Evolutionary conservation across 2,329 filamentous ascomycete genomes (phyloP), one percentile per base, ranked within the genome.

Genomic region (Orbilia brochopaga): DNA sequence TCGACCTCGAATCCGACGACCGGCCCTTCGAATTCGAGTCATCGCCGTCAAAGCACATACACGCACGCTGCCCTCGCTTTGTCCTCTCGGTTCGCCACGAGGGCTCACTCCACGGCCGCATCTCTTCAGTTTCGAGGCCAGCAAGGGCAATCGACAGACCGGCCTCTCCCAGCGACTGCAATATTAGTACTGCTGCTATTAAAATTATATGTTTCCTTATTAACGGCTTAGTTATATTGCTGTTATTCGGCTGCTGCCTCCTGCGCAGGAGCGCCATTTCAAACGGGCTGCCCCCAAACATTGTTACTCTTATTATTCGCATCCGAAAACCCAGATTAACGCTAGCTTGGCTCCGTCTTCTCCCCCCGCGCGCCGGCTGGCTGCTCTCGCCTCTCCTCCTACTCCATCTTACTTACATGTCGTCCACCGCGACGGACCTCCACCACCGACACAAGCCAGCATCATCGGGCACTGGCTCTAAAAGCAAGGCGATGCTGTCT

Each of bases 401-500:
- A 35, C 51, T 62, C 58, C 66, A 61, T 56, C 53, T 61, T 52
- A 44, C 62, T 27, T 54, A 56, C 57, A 52, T 53, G 54, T 73
- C 44, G 73, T 59, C 69, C 72, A 73, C 72, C 54, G 56, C 70
- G 73, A 59, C 75, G 50, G 60, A 75, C 73, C 44, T 57, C 24
- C 51, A 75, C 73, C 44, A 61, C 24, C 51, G 70, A 69, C 62
- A 67, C 62, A 58, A 61, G 56, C 57, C 62, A 62, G 54, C 63
- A 66, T 69, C 58, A 63, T 73, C 63, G 55, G 57, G 62, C 55
- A 32, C 42, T 63, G 54, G 73, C 54, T 62, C 69, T 42, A 54
- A 58, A 74, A 60, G 62, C 50, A 97, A 97, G 82, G 90, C 88
- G 10, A 97, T 97, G 92, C 84, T 99, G 37, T 96, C 93, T n/a